These are phyloP conservation scores for Trapa incisa DNA, from an alignment of 345 rosid species.

Conservation along the genomic window DNA sequence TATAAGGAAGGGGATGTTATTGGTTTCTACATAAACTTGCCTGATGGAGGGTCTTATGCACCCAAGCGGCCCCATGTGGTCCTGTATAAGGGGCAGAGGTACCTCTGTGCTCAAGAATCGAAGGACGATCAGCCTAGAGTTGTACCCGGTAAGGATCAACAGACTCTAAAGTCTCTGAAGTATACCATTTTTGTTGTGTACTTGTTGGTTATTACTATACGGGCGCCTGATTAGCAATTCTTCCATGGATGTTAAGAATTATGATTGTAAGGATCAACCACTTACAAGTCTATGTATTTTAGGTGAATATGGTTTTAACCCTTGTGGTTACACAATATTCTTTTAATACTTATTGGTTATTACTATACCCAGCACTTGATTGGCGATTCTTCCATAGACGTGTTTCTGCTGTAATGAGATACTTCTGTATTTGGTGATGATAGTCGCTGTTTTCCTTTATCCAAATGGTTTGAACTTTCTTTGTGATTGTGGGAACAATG, in stretches of 20 bases:
- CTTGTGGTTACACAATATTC: too few species aligned
- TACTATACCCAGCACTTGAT: too few species aligned
- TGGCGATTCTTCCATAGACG: too few species aligned
- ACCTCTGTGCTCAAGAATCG: constrained; percentile 51
- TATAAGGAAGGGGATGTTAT: constrained; percentile 86
- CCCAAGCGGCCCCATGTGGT: constrained; percentile 75
- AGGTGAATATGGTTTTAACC: too few species aligned
- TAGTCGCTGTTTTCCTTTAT: background rate
- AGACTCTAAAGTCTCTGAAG: background rate
- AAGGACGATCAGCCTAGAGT: constrained; percentile 81
- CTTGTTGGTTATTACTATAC: too few species aligned
- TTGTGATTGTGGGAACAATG: background rate
- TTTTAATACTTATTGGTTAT: too few species aligned
- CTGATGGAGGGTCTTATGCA: constrained; percentile 60
- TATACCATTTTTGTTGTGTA: too few species aligned
- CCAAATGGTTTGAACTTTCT: background rate
- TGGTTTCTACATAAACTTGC: constrained; percentile 81
- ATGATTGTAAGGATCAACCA: too few species aligned
- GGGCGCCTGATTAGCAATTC: background rate
- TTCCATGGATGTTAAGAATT: background rate
- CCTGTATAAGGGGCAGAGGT: constrained; percentile 86
- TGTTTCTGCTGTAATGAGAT: too few species aligned
- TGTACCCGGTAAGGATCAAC: constrained; percentile 50
- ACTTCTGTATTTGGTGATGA: background rate
- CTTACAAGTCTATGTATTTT: too few species aligned